Conservation (phyloP, 1,284 basidiomycete genomes). For the Cystobasidium slooffiae region DNA sequence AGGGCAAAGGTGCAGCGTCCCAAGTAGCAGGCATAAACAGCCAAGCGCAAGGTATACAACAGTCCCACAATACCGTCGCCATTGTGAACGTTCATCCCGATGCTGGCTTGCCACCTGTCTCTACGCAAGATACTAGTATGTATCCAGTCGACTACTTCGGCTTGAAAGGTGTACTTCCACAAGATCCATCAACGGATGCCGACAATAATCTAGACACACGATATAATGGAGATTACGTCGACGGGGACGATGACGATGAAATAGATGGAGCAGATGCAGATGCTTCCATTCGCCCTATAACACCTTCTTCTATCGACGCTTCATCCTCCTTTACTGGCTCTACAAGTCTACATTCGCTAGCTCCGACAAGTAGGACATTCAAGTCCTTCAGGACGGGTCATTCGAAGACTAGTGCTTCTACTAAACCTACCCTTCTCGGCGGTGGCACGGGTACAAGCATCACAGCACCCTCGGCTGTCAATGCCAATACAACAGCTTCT, state of each 20-base stretch:
- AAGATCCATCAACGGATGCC: not conserved
- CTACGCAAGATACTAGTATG: not conserved
- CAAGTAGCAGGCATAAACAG: not conserved
- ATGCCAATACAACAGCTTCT: not conserved
- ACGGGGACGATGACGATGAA: constrained; percentile 25
- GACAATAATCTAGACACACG: constrained; percentile 1
- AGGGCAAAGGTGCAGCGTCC: not conserved
- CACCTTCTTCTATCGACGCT: constrained; percentile 48
- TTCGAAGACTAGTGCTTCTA: constrained; percentile 66
- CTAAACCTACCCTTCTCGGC: constrained; percentile 79
- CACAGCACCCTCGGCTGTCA: constrained; percentile 8
- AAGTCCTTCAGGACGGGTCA: constrained; percentile 45
- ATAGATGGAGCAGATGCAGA: constrained; percentile 48
- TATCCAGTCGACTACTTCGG: constrained; percentile 13
- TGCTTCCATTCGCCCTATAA: constrained; percentile 50
- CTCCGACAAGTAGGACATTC: constrained; percentile 47
- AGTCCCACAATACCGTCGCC: not conserved
- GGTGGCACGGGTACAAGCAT: constrained; percentile 8
- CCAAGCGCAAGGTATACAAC: not conserved
- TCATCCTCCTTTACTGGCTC: constrained; percentile 44
- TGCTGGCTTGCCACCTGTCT: constrained; percentile 5
- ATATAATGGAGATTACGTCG: not conserved
- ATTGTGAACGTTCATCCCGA: constrained; percentile 5
- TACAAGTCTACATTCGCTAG: constrained; percentile 44
- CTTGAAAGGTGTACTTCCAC: constrained; percentile 1